Base-by-base conservation (phyloP, 2,329 filamentous ascomycete species). In the Ophiostoma angusticollis region DNA sequence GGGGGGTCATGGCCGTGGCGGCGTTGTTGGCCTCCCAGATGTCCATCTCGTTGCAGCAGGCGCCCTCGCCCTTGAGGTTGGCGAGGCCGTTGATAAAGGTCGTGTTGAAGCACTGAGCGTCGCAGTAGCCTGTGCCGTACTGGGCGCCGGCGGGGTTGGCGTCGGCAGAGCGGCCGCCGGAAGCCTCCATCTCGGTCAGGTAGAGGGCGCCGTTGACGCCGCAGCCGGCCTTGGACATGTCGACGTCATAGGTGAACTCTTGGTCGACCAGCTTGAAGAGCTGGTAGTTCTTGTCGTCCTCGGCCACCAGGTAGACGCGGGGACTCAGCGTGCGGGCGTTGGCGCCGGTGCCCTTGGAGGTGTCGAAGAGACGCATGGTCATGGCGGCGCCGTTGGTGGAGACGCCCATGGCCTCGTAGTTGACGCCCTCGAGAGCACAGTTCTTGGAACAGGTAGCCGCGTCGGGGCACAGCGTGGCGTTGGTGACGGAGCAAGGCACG, bases 161-260 rank as follows among this genome's bases (percentile, higher is more conserved):
- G n/a, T n/a, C n/a, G 1, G 61, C 48, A 52, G 64, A 68, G 45
- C 64, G 42, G 21, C 72, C 73, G 49, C 74, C 75, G 47, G 75
- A 70, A 3, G 63, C 58, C 17, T 73, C 67, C 73, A 80, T 79
- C 50, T 67, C 59, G 24, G 69, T 63, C 24, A 79, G 67, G 59
- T 78, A 78, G 30, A 78, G 55, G 17, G 74, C 74, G 40, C 73
- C 74, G 56, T 80, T 78, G 47, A 78, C 57, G 41, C 76, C 76
- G 49, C 75, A 80, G 35, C 68, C 67, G n/a, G 77, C 61, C 44
- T 66, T 63, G 32, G 72, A 76, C 30, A 74, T 63, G 53, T 79
- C 74, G n/a, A 78, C 72, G 40, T 77, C 72, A 44, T 78, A 76
- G 14, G 68, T 70, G 50, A 80, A 67, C 52, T 79, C 74, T 50